Base-by-base conservation (phyloP, 1,139 yeast genomes). In the Debaryomyces singareniensis region DNA sequence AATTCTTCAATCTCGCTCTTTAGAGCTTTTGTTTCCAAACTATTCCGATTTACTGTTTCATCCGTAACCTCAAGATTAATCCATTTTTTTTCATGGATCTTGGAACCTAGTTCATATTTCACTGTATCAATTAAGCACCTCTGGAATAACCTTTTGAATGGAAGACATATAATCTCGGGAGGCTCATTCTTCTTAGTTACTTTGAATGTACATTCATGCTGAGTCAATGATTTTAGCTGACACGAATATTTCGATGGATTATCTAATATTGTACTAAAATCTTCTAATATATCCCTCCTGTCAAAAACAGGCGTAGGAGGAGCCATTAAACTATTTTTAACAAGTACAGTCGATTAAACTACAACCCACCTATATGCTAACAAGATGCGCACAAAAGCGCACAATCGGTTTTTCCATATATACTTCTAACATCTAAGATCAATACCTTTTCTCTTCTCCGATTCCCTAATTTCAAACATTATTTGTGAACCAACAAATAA, bases 391-490 rank as follows among this genome's bases (percentile, higher is more conserved):
- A 18, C 9, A 18, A 18, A 9, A 9, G 21, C 21, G 21, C 9
- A 18, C 9, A 18, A 9, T 18, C 10, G 9, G 21, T 9, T 9
- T 18, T n/a, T 18, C 21, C 21, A n/a, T 18, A 18, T 9, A 18
- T 15, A 23, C 12, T 11, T 12, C 40, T 44, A 89, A 55, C 96
- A 91, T 48, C 84, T 77, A 24, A 87, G 75, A 50, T 82, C 76
- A 18, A 89, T 71, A 2, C 96, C 97, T 33, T 71, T 67, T 45
- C 97, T 71, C 53, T 75, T 80, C 51, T 91, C 99, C 25, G 76
- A 62, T 50, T 86, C 94, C 44, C 99, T 71, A 38, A 83, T 58
- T 54, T 93, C 98, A 61, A 87, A 89, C 98, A 93, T 93, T 16
- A 87, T 81, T 53, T 91, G 98, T 1, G 77, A 79, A 2, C 82